A percentile compares a stretch with the other conserved stretches of the same genome.
phyloP scores from a whole-genome alignment of 2,329 filamentous ascomycete genomes.

The Nothophoma quercina region DNA sequence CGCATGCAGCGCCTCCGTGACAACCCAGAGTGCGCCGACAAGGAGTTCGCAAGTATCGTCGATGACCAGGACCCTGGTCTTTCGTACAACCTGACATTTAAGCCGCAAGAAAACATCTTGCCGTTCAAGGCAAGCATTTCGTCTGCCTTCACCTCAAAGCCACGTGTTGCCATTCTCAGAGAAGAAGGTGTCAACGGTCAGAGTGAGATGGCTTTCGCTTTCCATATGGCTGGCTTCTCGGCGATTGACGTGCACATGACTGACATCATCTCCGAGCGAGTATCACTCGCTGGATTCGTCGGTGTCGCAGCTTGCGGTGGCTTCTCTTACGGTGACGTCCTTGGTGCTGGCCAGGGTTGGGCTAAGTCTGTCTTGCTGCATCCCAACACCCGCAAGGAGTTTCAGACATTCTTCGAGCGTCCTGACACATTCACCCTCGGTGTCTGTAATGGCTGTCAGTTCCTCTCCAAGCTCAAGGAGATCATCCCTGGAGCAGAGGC shows the following conservation, averaged over 20 bases:
- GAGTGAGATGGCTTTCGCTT: slow-evolving; percentile 98
- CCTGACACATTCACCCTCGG: slow-evolving; percentile 91
- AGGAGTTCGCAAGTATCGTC: slow-evolving; percentile 77
- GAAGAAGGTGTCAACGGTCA: slow-evolving; percentile 97
- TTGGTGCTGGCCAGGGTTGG: slow-evolving; percentile 97
- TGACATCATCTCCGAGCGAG: slow-evolving; percentile 79
- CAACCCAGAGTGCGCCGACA: slow-evolving; percentile 84
- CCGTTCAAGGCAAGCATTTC: slow-evolving; percentile 71
- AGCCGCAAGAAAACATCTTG: slow-evolving; percentile 78
- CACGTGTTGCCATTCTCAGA: slow-evolving; percentile 87
- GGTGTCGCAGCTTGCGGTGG: slow-evolving; percentile 95
- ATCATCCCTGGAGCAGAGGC: slow-evolving; percentile 82
- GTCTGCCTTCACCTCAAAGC: slow-evolving; percentile 67
- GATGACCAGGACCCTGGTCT: slow-evolving; percentile 83
- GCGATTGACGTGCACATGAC: slow-evolving; percentile 97
- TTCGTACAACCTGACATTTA: slow-evolving; percentile 81
- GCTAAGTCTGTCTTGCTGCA: slow-evolving; percentile 92
- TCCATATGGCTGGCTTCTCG: slow-evolving; percentile 88
- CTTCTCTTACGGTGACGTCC: slow-evolving; percentile 91
- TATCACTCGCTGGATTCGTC: slow-evolving; percentile 81
- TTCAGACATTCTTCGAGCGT: slow-evolving; percentile 84
- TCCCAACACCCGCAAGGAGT: slow-evolving; percentile 75
- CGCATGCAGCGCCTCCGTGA: slow-evolving; percentile 91
- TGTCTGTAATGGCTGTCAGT: slow-evolving; percentile 98
- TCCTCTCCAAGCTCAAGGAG: slow-evolving; percentile 82